Percentiles rank a stretch among this genome's conserved stretches.
Evolutionary conservation across 2,329 filamentous ascomycete species (phyloP).

Genomic region (Chrysoporthe deuterocubensis): DNA sequence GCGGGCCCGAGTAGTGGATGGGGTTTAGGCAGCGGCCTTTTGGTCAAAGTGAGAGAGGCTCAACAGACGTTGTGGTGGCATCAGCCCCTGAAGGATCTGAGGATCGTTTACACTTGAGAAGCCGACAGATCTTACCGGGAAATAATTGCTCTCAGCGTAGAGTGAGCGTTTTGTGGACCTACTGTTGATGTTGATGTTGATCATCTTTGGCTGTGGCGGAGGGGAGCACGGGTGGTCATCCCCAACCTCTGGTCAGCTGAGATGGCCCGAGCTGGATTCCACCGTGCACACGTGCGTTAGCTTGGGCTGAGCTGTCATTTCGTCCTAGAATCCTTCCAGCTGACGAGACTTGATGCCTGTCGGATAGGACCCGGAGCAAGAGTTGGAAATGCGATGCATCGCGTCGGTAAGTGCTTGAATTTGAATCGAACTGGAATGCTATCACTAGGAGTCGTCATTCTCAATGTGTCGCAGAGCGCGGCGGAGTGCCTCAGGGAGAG

Average conservation of each 20-base stretch:
- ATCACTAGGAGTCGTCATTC: too few species aligned
- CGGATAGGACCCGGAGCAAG: neutral
- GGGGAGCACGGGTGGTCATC: neutral
- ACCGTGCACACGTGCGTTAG: neutral
- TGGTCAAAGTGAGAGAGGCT: neutral
- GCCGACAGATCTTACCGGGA: neutral
- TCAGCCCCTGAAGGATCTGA: neutral
- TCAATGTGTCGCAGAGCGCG: too few species aligned
- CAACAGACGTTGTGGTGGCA: neutral
- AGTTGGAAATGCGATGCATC: neutral
- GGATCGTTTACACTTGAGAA: neutral
- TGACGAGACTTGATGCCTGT: neutral
- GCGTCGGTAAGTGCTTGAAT: neutral
- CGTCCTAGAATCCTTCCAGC: neutral
- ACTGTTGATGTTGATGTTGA: conserved; percentile 1
- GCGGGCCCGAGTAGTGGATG: neutral
- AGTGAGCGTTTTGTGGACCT: neutral
- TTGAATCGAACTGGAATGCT: neutral
- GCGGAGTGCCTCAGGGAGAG: too few species aligned
- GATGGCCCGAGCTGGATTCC: neutral
- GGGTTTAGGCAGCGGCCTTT: neutral
- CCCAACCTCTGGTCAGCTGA: neutral
- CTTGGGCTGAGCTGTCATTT: neutral
- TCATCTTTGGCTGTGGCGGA: neutral
- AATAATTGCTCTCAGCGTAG: neutral